Base-by-base conservation (phyloP, 2,329 filamentous ascomycete species). In the Tolypocladium tropicale region DNA sequence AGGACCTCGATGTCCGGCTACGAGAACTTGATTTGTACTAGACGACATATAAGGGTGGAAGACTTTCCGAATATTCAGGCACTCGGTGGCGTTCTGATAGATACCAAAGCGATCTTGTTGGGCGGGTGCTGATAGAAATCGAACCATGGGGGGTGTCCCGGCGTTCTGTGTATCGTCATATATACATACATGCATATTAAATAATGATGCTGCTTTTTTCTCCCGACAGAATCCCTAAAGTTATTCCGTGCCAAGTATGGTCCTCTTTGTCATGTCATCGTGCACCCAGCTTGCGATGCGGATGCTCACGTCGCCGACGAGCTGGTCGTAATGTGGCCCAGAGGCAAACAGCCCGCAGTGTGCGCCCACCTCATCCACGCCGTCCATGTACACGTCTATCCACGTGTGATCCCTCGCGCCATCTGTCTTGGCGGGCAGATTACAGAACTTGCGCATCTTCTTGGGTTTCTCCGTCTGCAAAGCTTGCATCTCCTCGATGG, bases 261-360 rank as follows among this genome's bases (percentile, higher is more conserved):
- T 66, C 62, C 75, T 70, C 63, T 72, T 74, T 4, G 72, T 74
- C 61, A 77, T 65, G 62, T 86, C 83, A 52, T 87, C 85, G 32
- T 80, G 74, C 4, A 90, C 81, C 89, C 89, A 94, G 21, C 76
- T 75, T 60, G 84, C 77, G 56, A 94, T 81, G 57, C 83, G 74
- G 33, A 77, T 77, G 3, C 82, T 85, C 3, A 90, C 85, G 68
- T 92, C 86, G 0, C 85, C 85, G n/a, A 93, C 84, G n/a, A 93
- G 73, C 60, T 72, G 73, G 63, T 91, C 87, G 65, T 94, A 93
- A 56, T 89, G 85, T 58, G 84, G 78, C 7, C 86, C 85, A 14
- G 83, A 72, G 49, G 89, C 82, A 72, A 95, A 96, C 53, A 96
- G 74, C 0, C 88, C 86, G 59, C 89, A 93, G 68, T 95, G 91